Evolutionary conservation across 2,329 filamentous ascomycete species (phyloP).

Genomic region (Phaeosphaeriaceae sp.): DNA sequence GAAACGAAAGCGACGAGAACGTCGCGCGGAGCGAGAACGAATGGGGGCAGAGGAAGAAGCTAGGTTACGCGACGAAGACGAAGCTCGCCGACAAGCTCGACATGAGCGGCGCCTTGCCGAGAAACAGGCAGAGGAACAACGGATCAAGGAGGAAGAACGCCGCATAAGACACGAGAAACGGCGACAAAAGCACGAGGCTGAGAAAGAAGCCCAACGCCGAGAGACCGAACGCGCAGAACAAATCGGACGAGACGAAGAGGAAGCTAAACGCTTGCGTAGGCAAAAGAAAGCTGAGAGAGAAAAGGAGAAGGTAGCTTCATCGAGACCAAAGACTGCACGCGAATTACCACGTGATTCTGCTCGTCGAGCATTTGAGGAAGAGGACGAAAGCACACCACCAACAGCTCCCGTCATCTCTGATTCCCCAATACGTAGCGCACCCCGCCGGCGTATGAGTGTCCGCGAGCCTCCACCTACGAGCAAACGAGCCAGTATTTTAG

Average conservation of each 20-base stretch:
- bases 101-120: conserved; percentile 37
- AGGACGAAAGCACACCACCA: conserved; percentile 16
- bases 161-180: conserved; percentile 36
- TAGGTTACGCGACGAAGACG: conserved; percentile 30
- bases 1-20: conserved; percentile 33
- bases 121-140: conserved; percentile 33
- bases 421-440: conserved; percentile 32
- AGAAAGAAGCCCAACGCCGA: conserved; percentile 26
- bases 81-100: conserved; percentile 29
- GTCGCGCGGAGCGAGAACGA: conserved; percentile 35
- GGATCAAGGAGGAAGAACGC: conserved; percentile 32
- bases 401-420: conserved; percentile 24
- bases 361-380: conserved; percentile 22
- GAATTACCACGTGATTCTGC: conserved; percentile 41
- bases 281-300: conserved; percentile 36
- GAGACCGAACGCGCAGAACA: conserved; percentile 21
- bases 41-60: conserved; percentile 34
- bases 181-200: conserved; percentile 33
- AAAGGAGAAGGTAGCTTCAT: conserved; percentile 25
- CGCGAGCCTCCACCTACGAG: conserved; percentile 32
- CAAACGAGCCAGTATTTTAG: conserved; percentile 39
- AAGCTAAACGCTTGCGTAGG: conserved; percentile 30
- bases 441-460: conserved; percentile 33
- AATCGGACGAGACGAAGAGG: conserved; percentile 29
- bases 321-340: conserved; percentile 22